A percentile compares a stretch with the other conserved stretches of the same genome.
Evolutionary conservation across 257 asterid species (phyloP).

Genomic region (Salvia rosmarinus): DNA sequence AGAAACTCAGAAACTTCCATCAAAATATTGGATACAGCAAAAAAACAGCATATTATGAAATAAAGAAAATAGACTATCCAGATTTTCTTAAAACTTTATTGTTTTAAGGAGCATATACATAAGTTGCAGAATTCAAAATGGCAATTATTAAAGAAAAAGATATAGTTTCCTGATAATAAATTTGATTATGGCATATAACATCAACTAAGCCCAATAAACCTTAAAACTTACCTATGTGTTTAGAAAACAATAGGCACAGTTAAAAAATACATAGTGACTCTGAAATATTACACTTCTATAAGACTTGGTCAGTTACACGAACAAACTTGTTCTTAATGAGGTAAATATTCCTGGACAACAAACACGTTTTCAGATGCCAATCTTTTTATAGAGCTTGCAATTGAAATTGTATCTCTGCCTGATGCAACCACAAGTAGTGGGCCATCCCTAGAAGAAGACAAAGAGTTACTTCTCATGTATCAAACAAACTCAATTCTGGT

Average conservation of each 20-base stretch:
- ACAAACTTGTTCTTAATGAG: constrained; percentile 16
- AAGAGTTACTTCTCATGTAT: constrained; percentile 27
- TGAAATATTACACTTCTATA: constrained; percentile 12
- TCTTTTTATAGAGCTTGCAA: constrained; percentile 87
- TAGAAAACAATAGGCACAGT: background rate
- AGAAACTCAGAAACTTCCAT: constrained; percentile 8
- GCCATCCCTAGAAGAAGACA: constrained; percentile 78
- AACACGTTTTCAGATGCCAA: constrained; percentile 89
- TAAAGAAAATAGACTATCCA: background rate
- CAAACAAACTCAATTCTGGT: background rate
- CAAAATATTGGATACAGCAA: constrained; percentile 4
- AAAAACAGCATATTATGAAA: background rate
- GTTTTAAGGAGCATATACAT: background rate
- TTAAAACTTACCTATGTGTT: background rate
- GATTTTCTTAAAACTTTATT: background rate
- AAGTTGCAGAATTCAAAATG: constrained; percentile 3
- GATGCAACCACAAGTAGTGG: constrained; percentile 97
- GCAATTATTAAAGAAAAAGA: background rate
- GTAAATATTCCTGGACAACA: constrained; percentile 73
- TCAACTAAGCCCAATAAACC: background rate
- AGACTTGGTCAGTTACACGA: background rate
- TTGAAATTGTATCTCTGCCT: constrained; percentile 94
- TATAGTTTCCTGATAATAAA: background rate
- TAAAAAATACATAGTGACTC: constrained; percentile 18
- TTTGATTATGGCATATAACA: background rate